These are phyloP conservation scores for Diaporthe australafricana DNA, from an alignment of 2,329 filamentous ascomycete genomes.

Conservation along the genomic window DNA sequence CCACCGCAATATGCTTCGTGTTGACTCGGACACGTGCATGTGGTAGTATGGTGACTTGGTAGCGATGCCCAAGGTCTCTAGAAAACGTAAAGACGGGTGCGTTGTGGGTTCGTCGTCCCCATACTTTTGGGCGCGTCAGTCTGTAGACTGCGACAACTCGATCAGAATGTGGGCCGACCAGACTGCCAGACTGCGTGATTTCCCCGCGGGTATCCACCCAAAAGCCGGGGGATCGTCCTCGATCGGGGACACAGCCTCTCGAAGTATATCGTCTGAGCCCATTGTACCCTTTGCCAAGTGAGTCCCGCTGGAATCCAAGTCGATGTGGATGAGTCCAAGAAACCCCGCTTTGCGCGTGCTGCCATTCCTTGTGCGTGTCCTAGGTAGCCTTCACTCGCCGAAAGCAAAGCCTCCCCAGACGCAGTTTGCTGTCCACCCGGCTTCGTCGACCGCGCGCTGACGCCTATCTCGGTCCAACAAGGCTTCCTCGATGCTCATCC, in stretches of 20 bases:
- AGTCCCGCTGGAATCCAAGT: not conserved
- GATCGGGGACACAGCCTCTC: conserved; percentile 6
- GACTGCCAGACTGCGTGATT: conserved; percentile 5
- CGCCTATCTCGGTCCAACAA: conserved; percentile 53
- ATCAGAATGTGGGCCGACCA: conserved; percentile 1
- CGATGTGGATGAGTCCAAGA: conserved; percentile 1
- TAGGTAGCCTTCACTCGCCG: conserved; percentile 39
- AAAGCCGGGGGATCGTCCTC: conserved; percentile 15
- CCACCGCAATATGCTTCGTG: not conserved
- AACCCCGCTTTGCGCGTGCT: not conserved
- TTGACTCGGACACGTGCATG: conserved; percentile 13
- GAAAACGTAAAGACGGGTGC: not conserved
- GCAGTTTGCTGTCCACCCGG: conserved; percentile 60
- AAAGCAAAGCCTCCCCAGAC: conserved; percentile 63
- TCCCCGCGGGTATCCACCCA: conserved; percentile 29
- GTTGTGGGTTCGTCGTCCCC: not conserved
- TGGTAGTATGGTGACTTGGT: not conserved
- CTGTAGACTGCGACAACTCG: not conserved
- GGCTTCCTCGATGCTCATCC: conserved; percentile 58
- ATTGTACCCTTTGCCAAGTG: conserved; percentile 23
- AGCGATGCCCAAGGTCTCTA: conserved; percentile 2
- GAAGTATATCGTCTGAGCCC: not conserved
- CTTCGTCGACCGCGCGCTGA: conserved; percentile 53
- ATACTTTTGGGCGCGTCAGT: conserved; percentile 7
- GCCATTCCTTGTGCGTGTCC: not conserved